Evolutionary conservation across 306 rosid genomes (phyloP).

Genomic region (Amphicarpaea edgeworthii): DNA sequence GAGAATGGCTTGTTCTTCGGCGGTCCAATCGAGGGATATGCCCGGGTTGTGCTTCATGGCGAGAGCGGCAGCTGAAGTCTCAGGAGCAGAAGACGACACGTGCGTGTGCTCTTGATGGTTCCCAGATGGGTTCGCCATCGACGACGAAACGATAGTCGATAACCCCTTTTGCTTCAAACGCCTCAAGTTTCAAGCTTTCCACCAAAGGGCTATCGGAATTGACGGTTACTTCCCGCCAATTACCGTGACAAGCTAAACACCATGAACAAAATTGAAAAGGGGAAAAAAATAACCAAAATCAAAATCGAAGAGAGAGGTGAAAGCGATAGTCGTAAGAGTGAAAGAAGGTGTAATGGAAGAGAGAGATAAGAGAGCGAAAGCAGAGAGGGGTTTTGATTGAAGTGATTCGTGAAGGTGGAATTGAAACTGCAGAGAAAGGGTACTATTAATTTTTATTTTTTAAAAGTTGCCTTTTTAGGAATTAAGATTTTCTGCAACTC

Average conservation of each 20-base stretch:
- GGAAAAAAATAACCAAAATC: neutral
- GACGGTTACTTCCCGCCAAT: slow-evolving; percentile 81
- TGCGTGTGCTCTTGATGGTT: slow-evolving; percentile 82
- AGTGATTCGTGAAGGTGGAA: too few relatives aligned
- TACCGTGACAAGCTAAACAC: slow-evolving; percentile 39
- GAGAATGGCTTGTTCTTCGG: slow-evolving; percentile 83
- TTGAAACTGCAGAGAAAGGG: slow-evolving; percentile 30
- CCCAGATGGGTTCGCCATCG: slow-evolving; percentile 76
- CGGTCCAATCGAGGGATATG: slow-evolving; percentile 80
- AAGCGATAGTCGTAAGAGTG: slow-evolving; percentile 40
- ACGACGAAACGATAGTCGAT: neutral
- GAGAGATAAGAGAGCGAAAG: slow-evolving; percentile 28
- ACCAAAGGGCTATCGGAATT: slow-evolving; percentile 46
- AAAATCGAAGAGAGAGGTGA: slow-evolving; percentile 25
- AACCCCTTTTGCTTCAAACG: slow-evolving; percentile 33
- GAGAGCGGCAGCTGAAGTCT: slow-evolving; percentile 62
- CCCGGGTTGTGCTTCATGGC: slow-evolving; percentile 97
- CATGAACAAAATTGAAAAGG: neutral
- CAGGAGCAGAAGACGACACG: slow-evolving; percentile 72
- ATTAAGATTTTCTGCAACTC: slow-evolving; percentile 41
- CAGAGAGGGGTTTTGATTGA: slow-evolving; percentile 54
- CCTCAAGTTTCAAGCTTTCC: slow-evolving; percentile 31
- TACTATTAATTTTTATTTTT: neutral
- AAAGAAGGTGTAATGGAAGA: slow-evolving; percentile 17
- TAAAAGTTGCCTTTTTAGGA: slow-evolving; percentile 12